Evolutionary conservation across 192 early-diverging fungal species (phyloP).

Genomic region (Podila horticola): DNA sequence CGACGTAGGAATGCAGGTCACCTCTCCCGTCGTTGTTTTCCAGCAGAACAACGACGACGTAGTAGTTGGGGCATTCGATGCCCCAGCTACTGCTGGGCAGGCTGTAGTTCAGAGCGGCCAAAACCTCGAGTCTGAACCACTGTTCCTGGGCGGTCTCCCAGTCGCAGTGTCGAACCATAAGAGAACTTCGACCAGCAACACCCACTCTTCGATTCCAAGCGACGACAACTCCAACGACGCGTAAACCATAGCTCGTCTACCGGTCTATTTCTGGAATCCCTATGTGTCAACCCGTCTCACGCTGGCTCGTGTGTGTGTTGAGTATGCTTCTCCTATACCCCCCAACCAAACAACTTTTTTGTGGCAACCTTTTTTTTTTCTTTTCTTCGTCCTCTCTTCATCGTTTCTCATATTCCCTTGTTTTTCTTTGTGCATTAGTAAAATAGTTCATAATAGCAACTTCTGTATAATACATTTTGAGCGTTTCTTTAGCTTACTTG

Average conservation of each 20-base stretch:
- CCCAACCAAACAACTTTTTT: not conserved
- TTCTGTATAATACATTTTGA: not conserved
- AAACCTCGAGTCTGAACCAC: constrained; percentile 43
- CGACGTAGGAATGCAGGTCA: not conserved
- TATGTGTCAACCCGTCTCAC: not conserved
- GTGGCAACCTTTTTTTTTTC: not conserved
- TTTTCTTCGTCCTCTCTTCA: not conserved
- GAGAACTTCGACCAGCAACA: not conserved
- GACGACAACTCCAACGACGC: not conserved
- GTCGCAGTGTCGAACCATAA: constrained; percentile 19
- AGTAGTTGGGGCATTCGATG: constrained; percentile 12
- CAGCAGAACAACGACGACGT: constrained; percentile 1
- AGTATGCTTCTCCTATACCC: constrained; percentile 2
- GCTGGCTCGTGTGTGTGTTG: constrained; percentile 4
- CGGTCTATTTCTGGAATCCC: not conserved
- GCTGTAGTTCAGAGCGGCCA: constrained; percentile 53
- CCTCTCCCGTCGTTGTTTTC: constrained; percentile 1
- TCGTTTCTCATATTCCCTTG: not conserved
- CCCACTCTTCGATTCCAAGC: not conserved
- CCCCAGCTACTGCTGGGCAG: constrained; percentile 28
- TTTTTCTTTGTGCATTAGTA: not conserved
- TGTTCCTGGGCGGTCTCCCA: constrained; percentile 42
- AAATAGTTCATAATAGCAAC: not conserved
- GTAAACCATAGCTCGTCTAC: not conserved
- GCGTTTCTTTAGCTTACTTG: not conserved